Conservation (phyloP, 805 yeast genomes). For the Saccharomycopsis sp. region DNA sequence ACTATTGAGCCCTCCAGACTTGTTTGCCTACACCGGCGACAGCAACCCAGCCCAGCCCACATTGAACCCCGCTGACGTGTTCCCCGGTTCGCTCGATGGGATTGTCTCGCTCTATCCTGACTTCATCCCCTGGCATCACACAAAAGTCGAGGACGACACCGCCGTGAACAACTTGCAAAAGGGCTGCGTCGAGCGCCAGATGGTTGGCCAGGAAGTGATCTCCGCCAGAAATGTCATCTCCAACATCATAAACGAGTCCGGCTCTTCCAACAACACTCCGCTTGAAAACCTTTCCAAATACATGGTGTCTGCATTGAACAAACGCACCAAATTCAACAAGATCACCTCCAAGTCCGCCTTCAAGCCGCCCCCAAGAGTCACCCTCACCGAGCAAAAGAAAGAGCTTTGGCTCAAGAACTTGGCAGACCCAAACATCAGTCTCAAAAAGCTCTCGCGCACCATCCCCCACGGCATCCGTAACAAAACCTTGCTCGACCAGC, state of each 20-base stretch:
- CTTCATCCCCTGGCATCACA: constrained; percentile 61
- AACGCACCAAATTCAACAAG: constrained; percentile 37
- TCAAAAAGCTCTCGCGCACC: constrained; percentile 60
- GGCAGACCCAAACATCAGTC: constrained; percentile 56
- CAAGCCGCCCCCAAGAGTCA: constrained; percentile 82
- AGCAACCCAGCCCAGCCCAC: not conserved
- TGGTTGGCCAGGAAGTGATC: constrained; percentile 56
- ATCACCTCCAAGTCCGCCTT: constrained; percentile 45
- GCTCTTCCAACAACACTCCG: not conserved
- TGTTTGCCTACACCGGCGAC: constrained; percentile 27
- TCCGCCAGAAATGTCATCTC: constrained; percentile 58
- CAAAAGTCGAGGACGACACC: constrained; percentile 42
- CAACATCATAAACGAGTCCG: too few relatives aligned
- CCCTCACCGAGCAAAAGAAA: constrained; percentile 76
- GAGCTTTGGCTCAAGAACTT: constrained; percentile 82
- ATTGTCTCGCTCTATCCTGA: constrained; percentile 47
- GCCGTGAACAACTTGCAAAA: constrained; percentile 52
- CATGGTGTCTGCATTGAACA: constrained; percentile 39
- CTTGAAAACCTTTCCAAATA: constrained; percentile 41
- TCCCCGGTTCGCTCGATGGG: constrained; percentile 2
- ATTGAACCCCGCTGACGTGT: constrained; percentile 13
- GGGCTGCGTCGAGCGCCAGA: constrained; percentile 60
- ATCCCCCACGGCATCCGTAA: constrained; percentile 88
- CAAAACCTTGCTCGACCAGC: constrained; percentile 61
- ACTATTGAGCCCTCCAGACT: constrained; percentile 28